Evolutionary conservation across 1,284 basidiomycete species (phyloP).

Genomic region (Tremellales sp.): DNA sequence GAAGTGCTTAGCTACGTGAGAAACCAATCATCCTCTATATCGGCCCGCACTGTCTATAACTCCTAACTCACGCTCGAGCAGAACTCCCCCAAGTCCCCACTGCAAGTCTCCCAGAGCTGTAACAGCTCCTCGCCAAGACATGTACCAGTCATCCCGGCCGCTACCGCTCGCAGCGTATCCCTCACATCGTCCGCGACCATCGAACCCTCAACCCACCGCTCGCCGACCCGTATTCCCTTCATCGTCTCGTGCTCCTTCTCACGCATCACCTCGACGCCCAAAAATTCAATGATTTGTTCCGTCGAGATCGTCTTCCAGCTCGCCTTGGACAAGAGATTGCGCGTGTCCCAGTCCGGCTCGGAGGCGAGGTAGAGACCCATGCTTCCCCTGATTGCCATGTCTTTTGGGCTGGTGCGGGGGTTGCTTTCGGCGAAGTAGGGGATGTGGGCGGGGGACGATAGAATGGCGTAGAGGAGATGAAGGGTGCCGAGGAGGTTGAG

Average conservation of each 20-base stretch:
- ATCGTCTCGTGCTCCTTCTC: constrained; percentile 36
- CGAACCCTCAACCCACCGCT: constrained; percentile 22
- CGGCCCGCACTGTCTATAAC: constrained; percentile 22
- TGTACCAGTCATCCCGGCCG: constrained; percentile 9
- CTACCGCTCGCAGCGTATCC: constrained; percentile 16
- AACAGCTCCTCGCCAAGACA: constrained; percentile 31
- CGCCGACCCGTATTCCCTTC: constrained; percentile 28
- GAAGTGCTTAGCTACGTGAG: neutral
- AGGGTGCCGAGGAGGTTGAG: constrained; percentile 32
- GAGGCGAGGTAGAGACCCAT: constrained; percentile 33
- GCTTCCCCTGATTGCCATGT: constrained; percentile 28
- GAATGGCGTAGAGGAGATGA: constrained; percentile 19
- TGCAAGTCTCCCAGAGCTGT: constrained; percentile 7
- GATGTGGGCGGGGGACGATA: constrained; percentile 19
- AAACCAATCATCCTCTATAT: neutral
- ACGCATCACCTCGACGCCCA: constrained; percentile 25
- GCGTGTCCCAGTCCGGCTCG: constrained; percentile 20
- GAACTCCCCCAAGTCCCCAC: constrained; percentile 6
- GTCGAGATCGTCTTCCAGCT: constrained; percentile 22
- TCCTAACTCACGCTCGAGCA: constrained; percentile 12
- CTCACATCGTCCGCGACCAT: constrained; percentile 16
- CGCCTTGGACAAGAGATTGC: constrained; percentile 23
- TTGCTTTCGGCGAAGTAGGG: constrained; percentile 20
- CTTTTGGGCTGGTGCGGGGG: constrained; percentile 8
- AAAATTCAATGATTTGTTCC: constrained; percentile 27